Evolutionary conservation across 2,329 filamentous ascomycete species (phyloP).

Genomic region (Fusarium paranaense): DNA sequence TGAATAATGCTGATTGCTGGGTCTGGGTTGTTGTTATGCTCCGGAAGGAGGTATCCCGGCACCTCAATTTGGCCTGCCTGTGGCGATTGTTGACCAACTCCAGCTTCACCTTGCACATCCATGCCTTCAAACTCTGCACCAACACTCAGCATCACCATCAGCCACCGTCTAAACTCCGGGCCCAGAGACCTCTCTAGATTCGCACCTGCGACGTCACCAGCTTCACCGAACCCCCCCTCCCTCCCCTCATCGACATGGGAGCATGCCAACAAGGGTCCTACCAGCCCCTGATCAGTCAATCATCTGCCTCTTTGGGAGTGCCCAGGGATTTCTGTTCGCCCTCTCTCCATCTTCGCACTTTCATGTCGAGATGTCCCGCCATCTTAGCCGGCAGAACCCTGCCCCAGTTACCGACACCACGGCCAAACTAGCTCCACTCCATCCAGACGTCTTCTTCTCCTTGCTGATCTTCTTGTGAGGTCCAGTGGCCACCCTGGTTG

Average conservation of each 20-base stretch:
- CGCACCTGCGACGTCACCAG: background rate
- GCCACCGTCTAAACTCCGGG: slow-evolving; percentile 3
- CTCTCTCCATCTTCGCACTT: slow-evolving; percentile 7
- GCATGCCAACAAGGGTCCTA: slow-evolving; percentile 8
- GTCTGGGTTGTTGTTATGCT: background rate
- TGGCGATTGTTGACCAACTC: background rate
- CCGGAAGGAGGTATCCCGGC: background rate
- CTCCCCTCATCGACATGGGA: slow-evolving; percentile 11
- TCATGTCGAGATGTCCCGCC: slow-evolving; percentile 13
- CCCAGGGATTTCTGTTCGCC: slow-evolving; percentile 17
- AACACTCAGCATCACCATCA: background rate
- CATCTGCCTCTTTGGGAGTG: slow-evolving; percentile 20
- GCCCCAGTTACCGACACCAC: slow-evolving; percentile 40
- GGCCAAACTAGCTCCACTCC: slow-evolving; percentile 35
- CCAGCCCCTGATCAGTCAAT: slow-evolving; percentile 12
- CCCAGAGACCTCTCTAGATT: background rate
- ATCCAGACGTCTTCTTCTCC: slow-evolving; percentile 15
- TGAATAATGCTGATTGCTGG: background rate
- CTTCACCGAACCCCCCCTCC: background rate
- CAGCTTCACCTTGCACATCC: background rate
- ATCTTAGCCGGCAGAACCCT: slow-evolving; percentile 22
- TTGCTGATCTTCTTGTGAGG: slow-evolving; percentile 1
- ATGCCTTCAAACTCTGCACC: background rate
- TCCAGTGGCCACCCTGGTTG: background rate
- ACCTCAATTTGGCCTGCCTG: background rate